Conservation (phyloP, 345 rosid species). For the Hirschfeldia incana region DNA sequence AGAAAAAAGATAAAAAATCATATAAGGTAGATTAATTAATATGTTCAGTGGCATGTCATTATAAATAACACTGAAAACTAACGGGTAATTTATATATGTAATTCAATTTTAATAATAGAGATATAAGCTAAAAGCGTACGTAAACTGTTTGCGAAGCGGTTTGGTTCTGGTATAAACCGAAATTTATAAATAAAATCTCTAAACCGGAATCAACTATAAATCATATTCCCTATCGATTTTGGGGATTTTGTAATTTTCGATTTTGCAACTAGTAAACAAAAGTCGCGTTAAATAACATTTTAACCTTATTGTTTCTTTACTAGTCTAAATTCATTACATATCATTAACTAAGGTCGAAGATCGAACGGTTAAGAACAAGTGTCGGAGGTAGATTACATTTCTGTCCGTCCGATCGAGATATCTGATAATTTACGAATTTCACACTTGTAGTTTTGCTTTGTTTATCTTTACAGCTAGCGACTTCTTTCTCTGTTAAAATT, state of each 20-base stretch:
- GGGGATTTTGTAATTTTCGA: neutral
- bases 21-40: no score
- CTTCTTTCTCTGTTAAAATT: neutral
- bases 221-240: neutral
- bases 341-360: neutral
- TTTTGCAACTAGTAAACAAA: neutral
- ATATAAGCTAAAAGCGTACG: neutral
- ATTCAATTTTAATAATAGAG: no score
- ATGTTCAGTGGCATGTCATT: no score
- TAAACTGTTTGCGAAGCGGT: neutral
- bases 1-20: no score
- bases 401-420: conserved; percentile 28
- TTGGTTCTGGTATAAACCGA: neutral
- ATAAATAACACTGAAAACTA: no score
- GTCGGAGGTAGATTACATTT: neutral
- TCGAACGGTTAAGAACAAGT: conserved; percentile 5
- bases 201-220: no score
- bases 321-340: conserved; percentile 7
- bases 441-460: conserved; percentile 9
- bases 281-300: conserved; percentile 18
- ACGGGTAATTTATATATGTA: no score
- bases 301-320: conserved; percentile 9
- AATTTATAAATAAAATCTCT: no score
- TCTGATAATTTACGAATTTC: neutral
- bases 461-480: neutral